Percentiles rank a stretch among this genome's conserved stretches.
These are phyloP conservation scores for Penicillium angulare DNA, from an alignment of 495 filamentous ascomycete species.

Conservation along the genomic window DNA sequence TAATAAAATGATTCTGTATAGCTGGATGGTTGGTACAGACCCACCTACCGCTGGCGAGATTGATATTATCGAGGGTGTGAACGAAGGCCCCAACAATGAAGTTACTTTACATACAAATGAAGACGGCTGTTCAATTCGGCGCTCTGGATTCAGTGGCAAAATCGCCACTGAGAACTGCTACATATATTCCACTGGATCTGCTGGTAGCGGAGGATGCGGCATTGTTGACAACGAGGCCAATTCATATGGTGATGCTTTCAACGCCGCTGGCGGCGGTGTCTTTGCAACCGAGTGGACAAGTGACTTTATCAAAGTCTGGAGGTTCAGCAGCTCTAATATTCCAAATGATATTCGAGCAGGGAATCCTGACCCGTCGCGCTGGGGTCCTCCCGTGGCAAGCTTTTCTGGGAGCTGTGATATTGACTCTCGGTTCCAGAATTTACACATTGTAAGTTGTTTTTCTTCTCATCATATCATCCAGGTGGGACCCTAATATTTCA, in stretches of 20 bases:
- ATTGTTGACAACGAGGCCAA: slow-evolving; percentile 35
- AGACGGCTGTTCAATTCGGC: slow-evolving; percentile 53
- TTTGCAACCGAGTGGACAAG: slow-evolving; percentile 64
- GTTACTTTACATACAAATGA: slow-evolving; percentile 64
- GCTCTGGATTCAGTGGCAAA: slow-evolving; percentile 42
- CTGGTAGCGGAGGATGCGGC: slow-evolving; percentile 53
- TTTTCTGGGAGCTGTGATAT: slow-evolving; percentile 63
- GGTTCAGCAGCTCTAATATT: slow-evolving; percentile 47
- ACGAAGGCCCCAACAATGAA: slow-evolving; percentile 52
- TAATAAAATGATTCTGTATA: slow-evolving; percentile 4
- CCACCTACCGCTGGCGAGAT: slow-evolving; percentile 71
- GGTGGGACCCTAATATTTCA: not conserved
- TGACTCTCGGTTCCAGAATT: slow-evolving; percentile 56
- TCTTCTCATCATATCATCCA: no score
- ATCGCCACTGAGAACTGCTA: slow-evolving; percentile 50
- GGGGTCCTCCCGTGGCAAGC: slow-evolving; percentile 57
- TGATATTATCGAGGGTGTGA: slow-evolving; percentile 72
- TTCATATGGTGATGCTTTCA: slow-evolving; percentile 58
- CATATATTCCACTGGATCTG: slow-evolving; percentile 43
- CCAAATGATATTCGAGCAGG: slow-evolving; percentile 50
- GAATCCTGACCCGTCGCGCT: slow-evolving; percentile 59
- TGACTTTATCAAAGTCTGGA: slow-evolving; percentile 60
- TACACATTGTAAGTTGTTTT: slow-evolving; percentile 52
- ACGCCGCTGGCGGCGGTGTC: slow-evolving; percentile 56
- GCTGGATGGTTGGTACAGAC: slow-evolving; percentile 53